A percentile compares a stretch with the other conserved stretches of the same genome.
phyloP scores from a whole-genome alignment of 208 protist genomes.

The Acanthamoeba castellanii region DNA sequence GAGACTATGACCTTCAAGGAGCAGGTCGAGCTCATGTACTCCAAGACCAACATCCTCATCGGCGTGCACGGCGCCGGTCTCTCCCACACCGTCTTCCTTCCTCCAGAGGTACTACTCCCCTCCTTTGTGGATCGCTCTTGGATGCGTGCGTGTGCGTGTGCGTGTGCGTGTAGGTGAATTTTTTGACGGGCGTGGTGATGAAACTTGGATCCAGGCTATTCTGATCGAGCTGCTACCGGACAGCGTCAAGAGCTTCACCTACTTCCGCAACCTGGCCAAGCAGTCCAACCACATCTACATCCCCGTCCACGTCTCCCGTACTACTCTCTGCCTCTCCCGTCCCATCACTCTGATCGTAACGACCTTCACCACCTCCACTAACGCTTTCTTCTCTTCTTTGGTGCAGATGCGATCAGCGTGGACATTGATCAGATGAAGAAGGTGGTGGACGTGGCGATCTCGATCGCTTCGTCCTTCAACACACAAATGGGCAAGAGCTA shows the following conservation, averaged over 20 bases:
- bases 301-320: background rate
- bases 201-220: background rate
- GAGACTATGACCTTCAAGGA: slow-evolving; percentile 27
- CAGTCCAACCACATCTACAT: slow-evolving; percentile 42
- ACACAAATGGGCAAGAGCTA: slow-evolving; percentile 1
- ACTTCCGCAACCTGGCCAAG: slow-evolving; percentile 58
- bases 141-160: background rate
- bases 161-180: background rate
- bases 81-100: slow-evolving; percentile 55
- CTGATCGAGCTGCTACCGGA: slow-evolving; percentile 22
- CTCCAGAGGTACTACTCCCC: background rate
- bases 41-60: slow-evolving; percentile 42
- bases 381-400: background rate
- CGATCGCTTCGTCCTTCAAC: background rate
- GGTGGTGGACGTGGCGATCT: background rate
- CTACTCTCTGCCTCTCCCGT: background rate
- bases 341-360: background rate
- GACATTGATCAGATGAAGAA: background rate
- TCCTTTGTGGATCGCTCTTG: background rate
- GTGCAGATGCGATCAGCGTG: background rate
- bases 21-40: slow-evolving; percentile 40
- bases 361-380: background rate
- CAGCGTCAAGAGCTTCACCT: background rate
- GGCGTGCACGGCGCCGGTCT: slow-evolving; percentile 65
- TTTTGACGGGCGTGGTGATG: background rate